Evolutionary conservation across 2,329 filamentous ascomycete genomes (phyloP).

Genomic region (Trichoderma brevicompactum): DNA sequence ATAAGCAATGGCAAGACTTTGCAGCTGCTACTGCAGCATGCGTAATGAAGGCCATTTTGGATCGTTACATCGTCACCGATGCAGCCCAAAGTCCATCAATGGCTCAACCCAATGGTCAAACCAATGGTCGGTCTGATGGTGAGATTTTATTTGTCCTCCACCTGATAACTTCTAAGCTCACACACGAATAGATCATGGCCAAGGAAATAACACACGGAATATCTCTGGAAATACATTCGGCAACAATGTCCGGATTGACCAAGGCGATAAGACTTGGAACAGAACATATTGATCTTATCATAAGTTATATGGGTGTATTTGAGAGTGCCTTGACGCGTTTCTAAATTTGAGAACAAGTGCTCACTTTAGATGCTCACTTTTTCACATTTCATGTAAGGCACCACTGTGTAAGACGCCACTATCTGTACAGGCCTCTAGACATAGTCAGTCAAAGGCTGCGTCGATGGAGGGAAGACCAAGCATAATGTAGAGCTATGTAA

Average conservation of each 20-base stretch:
- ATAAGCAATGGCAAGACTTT: slow-evolving; percentile 44
- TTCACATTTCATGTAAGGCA: too few species aligned
- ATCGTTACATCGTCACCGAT: slow-evolving; percentile 19
- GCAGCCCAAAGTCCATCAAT: not conserved
- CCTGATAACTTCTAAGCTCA: not conserved
- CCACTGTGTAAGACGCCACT: too few species aligned
- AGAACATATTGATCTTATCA: too few species aligned
- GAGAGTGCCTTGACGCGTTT: rapidly evolving
- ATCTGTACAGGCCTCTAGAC: too few species aligned
- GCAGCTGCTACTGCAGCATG: slow-evolving; percentile 44
- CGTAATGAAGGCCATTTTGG: slow-evolving; percentile 37
- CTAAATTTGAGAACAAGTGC: too few species aligned
- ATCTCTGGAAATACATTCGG: slow-evolving; percentile 17
- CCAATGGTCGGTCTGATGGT: not conserved
- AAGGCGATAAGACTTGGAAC: slow-evolving; percentile 12
- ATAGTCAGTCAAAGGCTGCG: too few species aligned
- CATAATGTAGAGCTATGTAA: too few species aligned
- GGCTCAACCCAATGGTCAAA: not conserved
- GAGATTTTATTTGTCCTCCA: not conserved
- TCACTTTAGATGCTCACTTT: too few species aligned
- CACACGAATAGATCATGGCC: not conserved
- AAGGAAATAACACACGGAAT: not conserved
- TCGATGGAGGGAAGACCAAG: too few species aligned
- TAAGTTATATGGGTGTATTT: not conserved
- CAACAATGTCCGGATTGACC: slow-evolving; percentile 2